Base-by-base conservation (phyloP, 805 yeast genomes). In the Lipomyces chichibuensis region DNA sequence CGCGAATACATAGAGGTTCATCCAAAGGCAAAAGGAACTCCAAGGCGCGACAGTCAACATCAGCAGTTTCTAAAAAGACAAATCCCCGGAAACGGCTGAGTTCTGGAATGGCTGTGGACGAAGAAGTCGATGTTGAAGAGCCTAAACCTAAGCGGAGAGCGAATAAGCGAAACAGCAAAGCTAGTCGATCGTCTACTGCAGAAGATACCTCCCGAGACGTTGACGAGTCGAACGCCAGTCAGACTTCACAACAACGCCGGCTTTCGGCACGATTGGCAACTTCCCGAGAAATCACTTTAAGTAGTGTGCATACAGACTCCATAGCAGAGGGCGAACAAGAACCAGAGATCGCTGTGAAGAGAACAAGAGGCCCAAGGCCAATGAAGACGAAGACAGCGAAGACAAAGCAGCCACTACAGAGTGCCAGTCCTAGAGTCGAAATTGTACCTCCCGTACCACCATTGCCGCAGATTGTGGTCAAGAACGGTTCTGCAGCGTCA, bases 351-450 rank as follows among this genome's bases (percentile, higher is more conserved):
- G 13, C 66, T 9, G 29, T 32, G 8, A 70, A 64, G 51, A 52
- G 71, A 20, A 54, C 65, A 5, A 56, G 69, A 2, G 70, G 70
- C n/a, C 70, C 69, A 13, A 57, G 65, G 52, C 72, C 72, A 20
- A n/a, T 67, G 58, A 57, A 51, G 54, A 57, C 69, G 61, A 33
- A 63, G 57, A 76, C 9, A 8, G 49, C 49, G 20, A 43, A 43
- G 20, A 17, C 23, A 43, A 43, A n/a, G 49, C 8, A 43, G 20
- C 3, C 14, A 6, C 20, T 9, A 23, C 37, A 32, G 4, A 23
- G n/a, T 17, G 17, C 43, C 35, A 56, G 46, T 55, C 60, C 60
- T 29, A 53, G n/a, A 14, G 33, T 32, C 32, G 13, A 17, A 23
- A 25, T 46, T 29, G 29, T n/a, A 56, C 67, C 67, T 1, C 65